Conservation (phyloP, 2,329 filamentous ascomycete genomes). For the Ascochyta clinopodiicola region DNA sequence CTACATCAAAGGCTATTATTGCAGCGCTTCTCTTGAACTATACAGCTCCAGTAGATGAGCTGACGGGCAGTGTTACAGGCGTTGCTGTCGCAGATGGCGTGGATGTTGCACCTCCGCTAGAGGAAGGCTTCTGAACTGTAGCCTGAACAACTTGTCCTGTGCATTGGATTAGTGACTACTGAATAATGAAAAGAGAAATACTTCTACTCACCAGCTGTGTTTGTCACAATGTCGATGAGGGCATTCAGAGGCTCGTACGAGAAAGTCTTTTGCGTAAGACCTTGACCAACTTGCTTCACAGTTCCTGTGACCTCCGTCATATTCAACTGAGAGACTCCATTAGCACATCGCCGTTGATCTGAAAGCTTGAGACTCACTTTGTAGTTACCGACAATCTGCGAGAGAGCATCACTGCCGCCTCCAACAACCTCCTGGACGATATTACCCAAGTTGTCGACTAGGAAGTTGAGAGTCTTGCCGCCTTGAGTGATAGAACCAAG, state of each 20-base stretch:
- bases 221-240: slow-evolving; percentile 63
- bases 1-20: not conserved
- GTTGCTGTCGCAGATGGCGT: slow-evolving; percentile 35
- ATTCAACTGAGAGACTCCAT: slow-evolving; percentile 47
- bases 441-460: slow-evolving; percentile 68
- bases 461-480: slow-evolving; percentile 60
- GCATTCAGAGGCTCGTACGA: slow-evolving; percentile 58
- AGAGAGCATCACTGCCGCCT: slow-evolving; percentile 53
- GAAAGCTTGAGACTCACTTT: slow-evolving; percentile 29
- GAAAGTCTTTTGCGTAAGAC: slow-evolving; percentile 60
- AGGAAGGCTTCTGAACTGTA: slow-evolving; percentile 45
- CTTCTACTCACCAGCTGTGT: slow-evolving; percentile 47
- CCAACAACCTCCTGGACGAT: slow-evolving; percentile 66
- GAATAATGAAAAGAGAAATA: not conserved
- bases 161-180: not conserved
- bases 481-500: slow-evolving; percentile 66
- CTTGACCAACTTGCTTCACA: slow-evolving; percentile 46
- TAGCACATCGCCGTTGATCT: not conserved
- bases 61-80: slow-evolving; percentile 39
- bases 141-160: slow-evolving; percentile 62
- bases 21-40: slow-evolving; percentile 1
- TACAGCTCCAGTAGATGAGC: slow-evolving; percentile 30
- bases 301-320: slow-evolving; percentile 61
- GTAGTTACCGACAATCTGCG: slow-evolving; percentile 65
- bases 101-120: slow-evolving; percentile 29